Conservation (phyloP, 495 filamentous ascomycete species). For the Bacidia gigantensis region DNA sequence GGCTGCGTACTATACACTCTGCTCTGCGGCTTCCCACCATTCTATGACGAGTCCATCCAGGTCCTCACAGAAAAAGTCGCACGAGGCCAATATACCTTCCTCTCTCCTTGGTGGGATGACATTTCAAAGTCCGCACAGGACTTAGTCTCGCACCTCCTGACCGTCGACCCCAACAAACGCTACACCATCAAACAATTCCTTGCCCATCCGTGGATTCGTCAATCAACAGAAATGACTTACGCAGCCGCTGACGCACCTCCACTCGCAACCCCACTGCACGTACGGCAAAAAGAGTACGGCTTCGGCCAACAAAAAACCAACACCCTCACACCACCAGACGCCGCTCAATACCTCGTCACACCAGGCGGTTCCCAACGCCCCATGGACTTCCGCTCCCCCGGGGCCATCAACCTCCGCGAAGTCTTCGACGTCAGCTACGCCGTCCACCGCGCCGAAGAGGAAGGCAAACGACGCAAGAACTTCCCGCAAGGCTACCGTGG, state of each 20-base stretch:
- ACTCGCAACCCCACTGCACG: conserved; percentile 50
- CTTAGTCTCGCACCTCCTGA: conserved; percentile 81
- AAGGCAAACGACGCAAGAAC: conserved; percentile 76
- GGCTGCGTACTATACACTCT: conserved; percentile 95
- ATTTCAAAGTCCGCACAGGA: conserved; percentile 94
- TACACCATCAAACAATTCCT: conserved; percentile 84
- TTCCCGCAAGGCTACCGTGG: conserved; percentile 57
- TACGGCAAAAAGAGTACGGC: conserved; percentile 35
- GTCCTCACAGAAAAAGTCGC: conserved; percentile 96
- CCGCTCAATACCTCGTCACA: conserved; percentile 41
- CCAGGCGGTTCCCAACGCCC: conserved; percentile 45
- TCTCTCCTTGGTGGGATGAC: conserved; percentile 98
- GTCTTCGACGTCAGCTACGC: conserved; percentile 96
- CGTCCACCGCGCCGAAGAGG: conserved; percentile 92
- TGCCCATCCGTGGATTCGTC: conserved; percentile 78
- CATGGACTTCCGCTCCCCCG: conserved; percentile 91
- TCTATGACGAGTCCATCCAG: conserved; percentile 97
- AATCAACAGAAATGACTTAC: conserved; percentile 58
- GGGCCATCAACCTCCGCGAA: conserved; percentile 86
- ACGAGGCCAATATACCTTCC: conserved; percentile 90
- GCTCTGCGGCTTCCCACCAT: conserved; percentile 92
- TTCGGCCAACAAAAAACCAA: conserved; percentile 19
- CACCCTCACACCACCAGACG: conserved; percentile 23
- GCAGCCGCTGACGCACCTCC: conserved; percentile 68
- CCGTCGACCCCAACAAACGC: conserved; percentile 82